phyloP scores from a whole-genome alignment of 2,329 filamentous ascomycete species.

The Exophiala alcalophila region DNA sequence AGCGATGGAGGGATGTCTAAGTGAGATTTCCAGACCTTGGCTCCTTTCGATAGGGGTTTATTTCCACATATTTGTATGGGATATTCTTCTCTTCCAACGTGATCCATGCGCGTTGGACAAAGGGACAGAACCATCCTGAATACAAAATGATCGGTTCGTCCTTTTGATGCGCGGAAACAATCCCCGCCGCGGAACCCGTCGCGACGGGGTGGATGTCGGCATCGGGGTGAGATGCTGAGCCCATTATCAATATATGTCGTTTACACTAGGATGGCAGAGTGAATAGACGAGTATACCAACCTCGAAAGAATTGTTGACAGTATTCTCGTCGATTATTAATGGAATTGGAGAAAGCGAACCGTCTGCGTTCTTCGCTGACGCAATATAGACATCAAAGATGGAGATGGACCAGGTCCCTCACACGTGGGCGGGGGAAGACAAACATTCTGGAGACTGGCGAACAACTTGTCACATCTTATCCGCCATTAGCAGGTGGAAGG shows the following conservation, averaged over 20 bases:
- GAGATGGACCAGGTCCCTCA: too few species aligned
- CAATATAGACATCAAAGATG: too few species aligned
- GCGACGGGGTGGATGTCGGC: slow-evolving; percentile 45
- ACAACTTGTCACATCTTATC: too few species aligned
- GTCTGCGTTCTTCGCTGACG: not conserved
- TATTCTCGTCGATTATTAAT: too few species aligned
- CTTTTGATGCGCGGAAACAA: slow-evolving; percentile 37
- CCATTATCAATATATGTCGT: slow-evolving; percentile 25
- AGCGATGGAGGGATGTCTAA: not conserved
- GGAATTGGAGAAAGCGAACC: too few species aligned
- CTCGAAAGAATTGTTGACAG: too few species aligned
- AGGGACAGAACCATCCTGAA: slow-evolving; percentile 70
- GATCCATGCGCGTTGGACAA: slow-evolving; percentile 69
- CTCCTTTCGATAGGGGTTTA: slow-evolving; percentile 73
- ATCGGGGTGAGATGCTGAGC: slow-evolving; percentile 36
- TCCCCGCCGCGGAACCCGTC: slow-evolving; percentile 43
- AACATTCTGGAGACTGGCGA: too few species aligned
- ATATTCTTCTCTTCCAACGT: slow-evolving; percentile 70
- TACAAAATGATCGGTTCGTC: slow-evolving; percentile 58
- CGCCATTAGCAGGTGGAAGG: too few species aligned
- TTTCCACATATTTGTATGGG: slow-evolving; percentile 71
- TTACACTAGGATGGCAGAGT: too few species aligned
- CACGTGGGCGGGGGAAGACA: slow-evolving; percentile 1
- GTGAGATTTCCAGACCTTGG: slow-evolving; percentile 15
- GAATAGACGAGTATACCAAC: too few species aligned